Evolutionary conservation across 306 rosid species (phyloP).

Genomic region (Fagus crenata): DNA sequence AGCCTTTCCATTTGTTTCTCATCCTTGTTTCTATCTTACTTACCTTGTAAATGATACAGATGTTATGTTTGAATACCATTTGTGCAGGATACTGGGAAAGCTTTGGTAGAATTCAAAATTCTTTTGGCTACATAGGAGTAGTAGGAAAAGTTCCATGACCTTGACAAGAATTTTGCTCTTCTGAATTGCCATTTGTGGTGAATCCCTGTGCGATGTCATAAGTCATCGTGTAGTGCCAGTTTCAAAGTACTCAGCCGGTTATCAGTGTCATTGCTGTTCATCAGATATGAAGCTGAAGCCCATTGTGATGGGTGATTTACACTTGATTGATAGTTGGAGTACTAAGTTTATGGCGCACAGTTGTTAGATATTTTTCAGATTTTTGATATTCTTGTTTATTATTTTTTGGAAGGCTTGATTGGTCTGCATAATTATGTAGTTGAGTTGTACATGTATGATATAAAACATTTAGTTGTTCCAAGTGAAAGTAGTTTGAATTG

Average conservation of each 20-base stretch:
- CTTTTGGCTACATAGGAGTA: constrained; percentile 10
- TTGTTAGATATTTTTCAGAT: not conserved
- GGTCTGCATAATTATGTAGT: not conserved
- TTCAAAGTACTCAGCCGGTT: not conserved
- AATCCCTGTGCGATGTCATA: not conserved
- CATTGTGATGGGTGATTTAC: not conserved
- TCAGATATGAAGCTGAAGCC: not conserved
- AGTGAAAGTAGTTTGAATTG: too few species aligned
- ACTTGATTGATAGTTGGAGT: not conserved
- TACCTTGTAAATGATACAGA: not conserved
- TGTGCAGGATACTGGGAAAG: constrained; percentile 42
- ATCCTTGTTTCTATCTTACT: not conserved
- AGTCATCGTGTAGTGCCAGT: not conserved
- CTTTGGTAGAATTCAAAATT: constrained; percentile 16
- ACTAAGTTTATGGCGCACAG: not conserved
- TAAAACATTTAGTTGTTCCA: not conserved
- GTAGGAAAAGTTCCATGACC: constrained; percentile 23
- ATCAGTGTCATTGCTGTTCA: not conserved
- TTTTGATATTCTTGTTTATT: not conserved
- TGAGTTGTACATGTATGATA: constrained; percentile 9
- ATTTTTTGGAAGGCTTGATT: not conserved
- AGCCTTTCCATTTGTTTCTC: constrained; percentile 1
- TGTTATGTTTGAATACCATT: constrained; percentile 13
- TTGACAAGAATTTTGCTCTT: constrained; percentile 25
- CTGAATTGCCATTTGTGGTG: constrained; percentile 26